phyloP scores from a whole-genome alignment of 208 protist genomes.

The Trypanosoma scelopori region DNA sequence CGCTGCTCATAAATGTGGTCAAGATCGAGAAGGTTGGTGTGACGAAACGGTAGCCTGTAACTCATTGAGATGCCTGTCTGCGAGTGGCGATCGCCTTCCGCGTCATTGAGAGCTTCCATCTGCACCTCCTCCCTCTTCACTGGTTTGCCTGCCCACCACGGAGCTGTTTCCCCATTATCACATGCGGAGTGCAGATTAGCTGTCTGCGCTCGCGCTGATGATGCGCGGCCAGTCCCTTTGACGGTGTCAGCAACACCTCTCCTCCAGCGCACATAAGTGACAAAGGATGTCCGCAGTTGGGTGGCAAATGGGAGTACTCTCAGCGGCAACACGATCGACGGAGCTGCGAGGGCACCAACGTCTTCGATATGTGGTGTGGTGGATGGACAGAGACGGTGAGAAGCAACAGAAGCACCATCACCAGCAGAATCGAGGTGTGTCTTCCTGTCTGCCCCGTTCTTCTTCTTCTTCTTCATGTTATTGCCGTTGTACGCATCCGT shows the following conservation, averaged over 20 bases:
- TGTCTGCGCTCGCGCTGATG: neutral
- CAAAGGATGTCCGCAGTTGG: slow-evolving; percentile 9
- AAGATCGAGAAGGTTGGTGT: slow-evolving; percentile 10
- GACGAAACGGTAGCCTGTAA: slow-evolving; percentile 12
- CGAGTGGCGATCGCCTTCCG: neutral
- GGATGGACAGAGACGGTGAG: neutral
- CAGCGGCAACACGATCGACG: slow-evolving; percentile 15
- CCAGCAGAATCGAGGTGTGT: too few relatives aligned
- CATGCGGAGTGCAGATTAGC: neutral
- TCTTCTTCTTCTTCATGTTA: neutral
- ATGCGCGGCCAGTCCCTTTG: neutral
- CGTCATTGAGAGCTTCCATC: too few relatives aligned
- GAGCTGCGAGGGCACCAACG: slow-evolving; percentile 12
- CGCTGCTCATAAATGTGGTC: slow-evolving; percentile 9
- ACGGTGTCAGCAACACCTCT: neutral
- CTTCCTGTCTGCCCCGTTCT: neutral
- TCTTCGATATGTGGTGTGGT: neutral
- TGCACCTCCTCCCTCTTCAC: neutral
- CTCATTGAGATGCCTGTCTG: slow-evolving; percentile 6
- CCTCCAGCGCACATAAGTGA: slow-evolving; percentile 2
- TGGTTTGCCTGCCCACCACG: neutral
- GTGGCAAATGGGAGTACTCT: slow-evolving; percentile 9
- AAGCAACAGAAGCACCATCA: neutral
- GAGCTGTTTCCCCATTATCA: neutral
- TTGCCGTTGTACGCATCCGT: neutral